Evolutionary conservation across 371 early-diverging fungal genomes (phyloP).

Genomic region (Phascolomyces articulosus): DNA sequence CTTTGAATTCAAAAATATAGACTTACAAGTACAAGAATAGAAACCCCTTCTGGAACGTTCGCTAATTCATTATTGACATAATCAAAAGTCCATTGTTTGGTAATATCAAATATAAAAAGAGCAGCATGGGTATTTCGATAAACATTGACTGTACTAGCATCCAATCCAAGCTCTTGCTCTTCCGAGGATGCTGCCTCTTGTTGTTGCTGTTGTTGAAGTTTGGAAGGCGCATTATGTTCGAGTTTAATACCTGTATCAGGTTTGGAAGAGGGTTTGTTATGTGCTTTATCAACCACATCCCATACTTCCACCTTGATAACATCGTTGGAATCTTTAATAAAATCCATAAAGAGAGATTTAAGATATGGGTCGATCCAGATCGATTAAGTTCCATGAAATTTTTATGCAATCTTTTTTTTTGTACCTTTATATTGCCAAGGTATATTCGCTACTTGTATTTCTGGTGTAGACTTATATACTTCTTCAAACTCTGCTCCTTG

Average conservation of each 20-base stretch:
- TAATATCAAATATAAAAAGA: conserved; percentile 62
- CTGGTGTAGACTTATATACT: conserved; percentile 57
- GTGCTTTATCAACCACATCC: conserved; percentile 71
- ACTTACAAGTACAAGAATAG: conserved; percentile 61
- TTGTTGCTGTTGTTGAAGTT: conserved; percentile 9
- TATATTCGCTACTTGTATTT: conserved; percentile 71
- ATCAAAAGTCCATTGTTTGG: conserved; percentile 69
- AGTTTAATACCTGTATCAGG: conserved; percentile 42
- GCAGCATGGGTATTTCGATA: conserved; percentile 67
- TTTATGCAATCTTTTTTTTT: neutral
- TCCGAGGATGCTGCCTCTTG: conserved; percentile 2
- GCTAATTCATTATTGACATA: conserved; percentile 55
- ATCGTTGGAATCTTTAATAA: conserved; percentile 54
- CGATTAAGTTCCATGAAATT: neutral
- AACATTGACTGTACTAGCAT: conserved; percentile 69
- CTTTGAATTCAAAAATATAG: no score
- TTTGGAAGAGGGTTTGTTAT: conserved; percentile 29
- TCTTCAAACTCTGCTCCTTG: conserved; percentile 59
- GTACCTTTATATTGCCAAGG: conserved; percentile 71
- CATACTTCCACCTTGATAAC: conserved; percentile 73
- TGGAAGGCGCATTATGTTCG: conserved; percentile 31
- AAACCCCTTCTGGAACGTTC: conserved; percentile 56
- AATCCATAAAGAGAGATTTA: neutral
- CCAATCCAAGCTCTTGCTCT: conserved; percentile 40
- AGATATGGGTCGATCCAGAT: neutral